Conservation (phyloP, 208 protist species). For the Trypanosoma cruzi region DNA sequence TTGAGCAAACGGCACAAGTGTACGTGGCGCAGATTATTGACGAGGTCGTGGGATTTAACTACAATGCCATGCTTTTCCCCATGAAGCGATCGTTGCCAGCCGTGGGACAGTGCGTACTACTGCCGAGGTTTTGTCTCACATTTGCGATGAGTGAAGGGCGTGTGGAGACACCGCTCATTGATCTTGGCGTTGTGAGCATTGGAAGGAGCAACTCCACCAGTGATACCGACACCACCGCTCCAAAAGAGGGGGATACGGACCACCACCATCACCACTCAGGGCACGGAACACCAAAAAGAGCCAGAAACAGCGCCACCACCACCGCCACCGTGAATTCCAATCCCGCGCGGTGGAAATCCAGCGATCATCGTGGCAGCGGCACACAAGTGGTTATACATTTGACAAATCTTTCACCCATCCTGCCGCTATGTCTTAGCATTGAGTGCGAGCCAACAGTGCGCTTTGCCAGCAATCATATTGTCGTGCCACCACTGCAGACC, state of each 20-base stretch:
- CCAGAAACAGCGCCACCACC: too few species aligned
- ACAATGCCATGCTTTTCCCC: conserved; percentile 34
- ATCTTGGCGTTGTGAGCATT: conserved; percentile 38
- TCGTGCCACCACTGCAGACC: conserved; percentile 57
- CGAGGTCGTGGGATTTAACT: conserved; percentile 41
- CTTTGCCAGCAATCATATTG: conserved; percentile 58
- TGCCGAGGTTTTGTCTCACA: conserved; percentile 35
- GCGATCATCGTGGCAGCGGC: too few species aligned
- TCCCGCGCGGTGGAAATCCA: too few species aligned
- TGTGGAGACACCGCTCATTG: conserved; percentile 38
- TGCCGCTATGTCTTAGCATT: conserved; percentile 75
- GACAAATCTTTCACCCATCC: conserved; percentile 61
- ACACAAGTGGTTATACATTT: conserved; percentile 33
- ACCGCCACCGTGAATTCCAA: too few species aligned
- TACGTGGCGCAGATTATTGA: conserved; percentile 56
- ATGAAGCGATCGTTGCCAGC: conserved; percentile 35
- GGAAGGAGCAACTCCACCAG: neutral
- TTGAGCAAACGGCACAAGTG: conserved; percentile 45
- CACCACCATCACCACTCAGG: too few species aligned
- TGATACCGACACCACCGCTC: neutral
- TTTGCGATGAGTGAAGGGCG: conserved; percentile 72
- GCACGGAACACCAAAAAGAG: too few species aligned
- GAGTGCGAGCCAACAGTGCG: conserved; percentile 77
- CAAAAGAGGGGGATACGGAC: too few species aligned
- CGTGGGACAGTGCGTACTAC: conserved; percentile 55